A percentile compares a stretch with the other conserved stretches of the same genome.
phyloP scores from a whole-genome alignment of 2,329 filamentous ascomycete genomes.

The Botrytis galanthina region DNA sequence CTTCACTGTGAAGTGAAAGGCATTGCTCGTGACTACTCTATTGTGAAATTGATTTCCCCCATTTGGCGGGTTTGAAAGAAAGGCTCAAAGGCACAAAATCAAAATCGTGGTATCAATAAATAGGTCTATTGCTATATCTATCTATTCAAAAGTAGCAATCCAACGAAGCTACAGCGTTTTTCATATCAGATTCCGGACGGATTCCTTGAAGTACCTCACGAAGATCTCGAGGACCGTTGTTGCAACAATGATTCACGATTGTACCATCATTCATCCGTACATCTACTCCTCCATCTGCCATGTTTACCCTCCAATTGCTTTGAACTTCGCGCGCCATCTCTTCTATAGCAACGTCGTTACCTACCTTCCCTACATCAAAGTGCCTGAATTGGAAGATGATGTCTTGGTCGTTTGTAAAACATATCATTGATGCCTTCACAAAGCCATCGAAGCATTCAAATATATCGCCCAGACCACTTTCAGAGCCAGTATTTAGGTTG shows the following conservation, averaged over 20 bases:
- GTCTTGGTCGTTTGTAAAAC: neutral
- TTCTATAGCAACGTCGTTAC: constrained; percentile 13
- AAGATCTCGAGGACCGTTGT: constrained; percentile 8
- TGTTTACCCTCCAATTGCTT: constrained; percentile 9
- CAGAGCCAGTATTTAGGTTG: neutral
- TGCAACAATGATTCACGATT: neutral
- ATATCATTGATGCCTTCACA: constrained; percentile 1
- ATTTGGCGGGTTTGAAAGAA: neutral
- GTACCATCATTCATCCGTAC: constrained; percentile 10
- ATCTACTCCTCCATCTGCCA: constrained; percentile 1
- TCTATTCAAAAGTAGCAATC: constrained; percentile 18
- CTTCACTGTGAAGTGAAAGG: neutral
- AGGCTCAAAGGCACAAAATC: neutral
- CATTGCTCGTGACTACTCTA: neutral
- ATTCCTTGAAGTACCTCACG: constrained; percentile 10
- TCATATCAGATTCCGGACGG: neutral
- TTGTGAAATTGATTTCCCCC: neutral
- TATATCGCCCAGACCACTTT: neutral
- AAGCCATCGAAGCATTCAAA: constrained; percentile 10
- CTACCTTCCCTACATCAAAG: constrained; percentile 13
- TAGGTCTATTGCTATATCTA: neutral
- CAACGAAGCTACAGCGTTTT: neutral
- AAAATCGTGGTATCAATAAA: neutral
- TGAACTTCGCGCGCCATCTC: constrained; percentile 15
- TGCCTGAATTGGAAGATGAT: neutral